Evolutionary conservation across 2,329 filamentous ascomycete genomes (phyloP), one percentile per base, ranked within the genome.

Genomic region (Neofusicoccum ribis): DNA sequence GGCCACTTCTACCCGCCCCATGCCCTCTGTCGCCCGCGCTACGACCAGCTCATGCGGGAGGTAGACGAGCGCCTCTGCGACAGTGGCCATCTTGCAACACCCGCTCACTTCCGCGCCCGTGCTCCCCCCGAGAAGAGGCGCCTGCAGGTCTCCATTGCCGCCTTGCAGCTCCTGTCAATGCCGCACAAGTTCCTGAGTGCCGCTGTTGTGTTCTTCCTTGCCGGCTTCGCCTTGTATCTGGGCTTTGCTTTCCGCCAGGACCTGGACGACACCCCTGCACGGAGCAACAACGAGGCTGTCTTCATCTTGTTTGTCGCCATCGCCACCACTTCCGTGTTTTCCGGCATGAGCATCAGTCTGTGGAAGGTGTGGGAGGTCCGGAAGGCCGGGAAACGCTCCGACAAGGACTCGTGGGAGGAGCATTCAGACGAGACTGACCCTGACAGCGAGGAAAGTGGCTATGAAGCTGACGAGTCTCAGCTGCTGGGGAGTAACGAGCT

Each of bases 221-320:
- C 43, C 6, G 58, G 58, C 1, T 49, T 61, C 11, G 58, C 44
- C 1, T 39, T 61, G 17, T 61, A 61, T 31, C 43, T 61, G 9
- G 58, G 58, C 17, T 61, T 61, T 37, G 58, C 58, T 14, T 61
- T 15, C 44, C 43, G 58, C n/a, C 58, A 61, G 44, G 58, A 61
- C 20, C 58, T 61, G n/a, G 58, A 61, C 12, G 58, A 61, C 17
- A 50, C 58, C 1, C 58, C 58, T 6, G 58, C 58, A 7, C 58
- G 58, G 9, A 41, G 39, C 46, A 61, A 61, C 44, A 61, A 61
- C 44, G 43, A 50, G 58, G 58, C 58, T 20, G 58, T 61, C 43
- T 50, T 61, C 17, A 36, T 61, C 43, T 9, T 41, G 7, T 61
- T 61, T 14, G 43, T 61, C 3, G 46, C 41, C 14, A 44, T 50